Conservation (phyloP, 2,329 filamentous ascomycete species). For the Apiospora aurea region DNA sequence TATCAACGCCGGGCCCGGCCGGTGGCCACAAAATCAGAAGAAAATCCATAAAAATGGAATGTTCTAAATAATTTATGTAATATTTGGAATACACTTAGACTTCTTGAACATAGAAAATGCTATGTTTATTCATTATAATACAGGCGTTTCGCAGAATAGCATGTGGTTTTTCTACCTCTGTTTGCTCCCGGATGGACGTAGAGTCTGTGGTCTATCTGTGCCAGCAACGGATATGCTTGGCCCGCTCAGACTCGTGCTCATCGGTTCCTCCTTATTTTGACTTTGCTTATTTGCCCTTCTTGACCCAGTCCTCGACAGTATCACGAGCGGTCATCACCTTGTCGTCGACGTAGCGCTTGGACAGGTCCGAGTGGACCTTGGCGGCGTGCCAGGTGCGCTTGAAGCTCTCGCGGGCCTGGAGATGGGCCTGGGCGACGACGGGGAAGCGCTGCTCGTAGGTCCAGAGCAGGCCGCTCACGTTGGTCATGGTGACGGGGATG, state of each 20-base stretch:
- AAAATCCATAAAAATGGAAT: not conserved
- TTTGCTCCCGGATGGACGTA: not conserved
- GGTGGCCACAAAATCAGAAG: too few relatives aligned
- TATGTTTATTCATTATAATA: conserved; percentile 29
- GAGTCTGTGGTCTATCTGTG: conserved; percentile 17
- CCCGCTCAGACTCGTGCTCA: not conserved
- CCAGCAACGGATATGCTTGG: not conserved
- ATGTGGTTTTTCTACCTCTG: conserved; percentile 12
- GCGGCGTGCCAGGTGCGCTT: conserved; percentile 76
- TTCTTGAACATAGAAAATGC: conserved; percentile 8
- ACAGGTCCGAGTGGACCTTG: conserved; percentile 75
- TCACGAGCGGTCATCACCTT: conserved; percentile 80
- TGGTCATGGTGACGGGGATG: conserved; percentile 87
- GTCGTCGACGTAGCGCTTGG: conserved; percentile 76
- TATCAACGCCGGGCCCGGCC: not conserved
- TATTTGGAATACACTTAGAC: not conserved
- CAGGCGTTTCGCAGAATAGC: conserved; percentile 16
- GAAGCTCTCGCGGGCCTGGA: conserved; percentile 73
- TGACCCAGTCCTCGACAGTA: conserved; percentile 86
- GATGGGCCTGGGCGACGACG: conserved; percentile 80
- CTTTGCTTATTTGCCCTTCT: conserved; percentile 76
- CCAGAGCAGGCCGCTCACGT: conserved; percentile 87
- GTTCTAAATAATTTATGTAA: not conserved
- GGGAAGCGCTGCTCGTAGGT: conserved; percentile 91
- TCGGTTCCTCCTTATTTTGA: not conserved